These are phyloP conservation scores for Rickenella mellea DNA, from an alignment of 768 basidiomycete genomes.

Conservation along the genomic window DNA sequence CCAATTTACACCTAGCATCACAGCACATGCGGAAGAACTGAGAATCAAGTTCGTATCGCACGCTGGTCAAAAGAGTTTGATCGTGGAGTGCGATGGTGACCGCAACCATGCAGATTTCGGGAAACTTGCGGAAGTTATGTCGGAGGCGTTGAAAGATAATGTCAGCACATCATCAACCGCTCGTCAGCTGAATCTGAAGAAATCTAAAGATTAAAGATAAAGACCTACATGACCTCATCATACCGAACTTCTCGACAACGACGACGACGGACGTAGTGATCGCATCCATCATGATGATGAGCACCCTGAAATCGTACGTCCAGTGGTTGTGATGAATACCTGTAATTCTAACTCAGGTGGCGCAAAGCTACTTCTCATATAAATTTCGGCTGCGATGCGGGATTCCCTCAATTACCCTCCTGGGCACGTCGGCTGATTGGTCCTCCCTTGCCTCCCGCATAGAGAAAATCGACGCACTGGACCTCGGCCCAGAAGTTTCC, in stretches of 20 bases:
- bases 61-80: slow-evolving; percentile 21
- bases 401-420: slow-evolving; percentile 34
- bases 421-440: slow-evolving; percentile 32
- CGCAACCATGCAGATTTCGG: slow-evolving; percentile 23
- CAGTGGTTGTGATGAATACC: too few relatives aligned
- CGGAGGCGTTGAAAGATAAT: too few relatives aligned
- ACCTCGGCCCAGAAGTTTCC: slow-evolving; percentile 24
- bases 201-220: slow-evolving; percentile 9
- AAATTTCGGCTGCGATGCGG: slow-evolving; percentile 24
- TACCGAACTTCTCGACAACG: slow-evolving; percentile 36
- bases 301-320: slow-evolving; percentile 21
- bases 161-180: not conserved
- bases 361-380: slow-evolving; percentile 26
- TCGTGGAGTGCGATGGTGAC: slow-evolving; percentile 12
- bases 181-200: not conserved
- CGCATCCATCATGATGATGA: slow-evolving; percentile 32
- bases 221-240: slow-evolving; percentile 27
- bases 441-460: slow-evolving; percentile 23
- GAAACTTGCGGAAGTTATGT: too few relatives aligned
- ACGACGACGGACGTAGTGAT: slow-evolving; percentile 27
- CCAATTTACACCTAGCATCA: slow-evolving; percentile 10
- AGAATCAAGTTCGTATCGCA: slow-evolving; percentile 25
- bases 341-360: not conserved
- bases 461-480: slow-evolving; percentile 28
- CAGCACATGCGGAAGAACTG: slow-evolving; percentile 22